Evolutionary conservation across 2,329 filamentous ascomycete genomes (phyloP), one percentile per base, ranked within the genome.

Genomic region (Ceratocystis alfenasii): DNA sequence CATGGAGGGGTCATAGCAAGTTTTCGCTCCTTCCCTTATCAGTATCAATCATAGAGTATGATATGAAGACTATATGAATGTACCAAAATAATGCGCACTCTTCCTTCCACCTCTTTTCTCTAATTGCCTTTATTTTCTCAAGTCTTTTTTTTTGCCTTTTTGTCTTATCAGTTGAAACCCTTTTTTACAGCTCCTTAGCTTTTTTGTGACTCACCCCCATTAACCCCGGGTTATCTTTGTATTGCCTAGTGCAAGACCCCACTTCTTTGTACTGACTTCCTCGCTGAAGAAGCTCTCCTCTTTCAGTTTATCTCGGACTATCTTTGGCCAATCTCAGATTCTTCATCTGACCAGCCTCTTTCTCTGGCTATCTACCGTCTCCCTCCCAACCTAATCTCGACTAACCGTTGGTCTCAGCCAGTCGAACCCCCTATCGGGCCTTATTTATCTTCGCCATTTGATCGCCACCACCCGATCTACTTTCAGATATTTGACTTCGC

Each of bases 1-100:
- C 48, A 53, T 53, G 48, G 48, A 53, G 48, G 48, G 48, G 48
- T 53, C 48, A 53, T 28, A 15, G 48, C 48, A 53, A 53, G 48
- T 53, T 53, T 53, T 53, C 48, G 22, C 48, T 28, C 15, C 48
- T 15, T 28, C 25, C 22, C 48, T 53, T 53, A 53, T 28, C 48
- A 53, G 48, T 25, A 15, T 12, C 36, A 12, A 41, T 5, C 10
- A 41, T 12, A 41, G 36, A 41, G 36, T 36, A 36, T 36, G 33
- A 36, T 3, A 12, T 41, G 10, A 41, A 12, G 28, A 28, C 28
- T 20, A 25, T 4, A 25, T 53, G n/a, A 5, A 20, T 25, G 20
- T 53, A 53, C 48, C 20, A 25, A 22, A 5, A 28, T 10, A 53
- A 10, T 28, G 25, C 10, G 28, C 22, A 15, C 20, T 41, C 20